Conservation (phyloP, 1,284 basidiomycete genomes). For the Leccinum pallidistipes region DNA sequence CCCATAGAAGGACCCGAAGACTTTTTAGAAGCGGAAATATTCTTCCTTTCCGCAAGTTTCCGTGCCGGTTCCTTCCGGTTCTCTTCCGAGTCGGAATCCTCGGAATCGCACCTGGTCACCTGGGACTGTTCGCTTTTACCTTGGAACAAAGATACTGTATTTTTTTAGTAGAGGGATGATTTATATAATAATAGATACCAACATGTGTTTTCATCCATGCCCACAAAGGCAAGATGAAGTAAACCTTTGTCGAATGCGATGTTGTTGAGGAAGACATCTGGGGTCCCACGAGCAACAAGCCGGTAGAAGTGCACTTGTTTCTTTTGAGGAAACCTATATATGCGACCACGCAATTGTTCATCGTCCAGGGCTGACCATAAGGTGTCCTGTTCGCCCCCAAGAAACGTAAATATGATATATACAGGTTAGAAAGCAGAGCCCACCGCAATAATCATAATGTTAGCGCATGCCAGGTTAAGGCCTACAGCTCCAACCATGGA, state of each 20-base stretch:
- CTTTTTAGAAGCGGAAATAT: no score
- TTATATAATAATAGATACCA: no score
- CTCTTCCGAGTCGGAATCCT: no score
- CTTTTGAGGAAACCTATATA: not conserved
- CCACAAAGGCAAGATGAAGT: not conserved
- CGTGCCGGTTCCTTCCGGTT: no score
- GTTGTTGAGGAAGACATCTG: not conserved
- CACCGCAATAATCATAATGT: not conserved
- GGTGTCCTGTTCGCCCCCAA: not conserved
- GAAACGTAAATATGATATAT: not conserved
- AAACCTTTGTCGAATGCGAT: not conserved
- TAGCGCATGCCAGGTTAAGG: not conserved
- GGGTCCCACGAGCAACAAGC: not conserved
- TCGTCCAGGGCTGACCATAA: not conserved
- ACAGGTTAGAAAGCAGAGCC: not conserved
- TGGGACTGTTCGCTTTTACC: no score
- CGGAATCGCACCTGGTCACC: no score
- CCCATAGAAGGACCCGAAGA: not conserved
- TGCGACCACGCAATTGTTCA: not conserved
- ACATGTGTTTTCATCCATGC: not conserved
- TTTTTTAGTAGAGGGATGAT: no score
- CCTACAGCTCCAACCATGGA: not conserved
- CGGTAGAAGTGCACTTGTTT: not conserved
- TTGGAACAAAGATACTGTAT: no score
- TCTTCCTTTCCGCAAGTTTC: no score